Conservation (phyloP, 2,329 filamentous ascomycete genomes). For the Colletotrichum trifolii region DNA sequence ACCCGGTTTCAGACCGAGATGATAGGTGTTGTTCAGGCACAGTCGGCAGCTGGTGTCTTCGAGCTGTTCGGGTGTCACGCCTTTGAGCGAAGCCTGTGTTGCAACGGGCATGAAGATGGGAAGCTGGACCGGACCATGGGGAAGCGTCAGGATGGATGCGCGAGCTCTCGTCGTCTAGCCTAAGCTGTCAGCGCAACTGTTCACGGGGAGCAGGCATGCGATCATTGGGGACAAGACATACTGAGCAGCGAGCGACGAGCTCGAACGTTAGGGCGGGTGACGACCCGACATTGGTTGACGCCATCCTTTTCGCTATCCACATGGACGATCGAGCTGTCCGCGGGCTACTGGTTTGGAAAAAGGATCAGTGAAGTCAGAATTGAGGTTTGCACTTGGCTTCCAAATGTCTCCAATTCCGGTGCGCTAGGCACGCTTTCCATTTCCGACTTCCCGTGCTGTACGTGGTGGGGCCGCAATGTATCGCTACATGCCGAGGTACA, state of each 20-base stretch:
- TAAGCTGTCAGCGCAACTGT: slow-evolving; percentile 13
- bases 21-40: slow-evolving; percentile 98
- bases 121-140: slow-evolving; percentile 89
- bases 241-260: slow-evolving; percentile 81
- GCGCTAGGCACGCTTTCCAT: slow-evolving; percentile 28
- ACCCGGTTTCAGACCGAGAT: slow-evolving; percentile 93
- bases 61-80: slow-evolving; percentile 90
- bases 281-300: slow-evolving; percentile 60
- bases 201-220: background rate
- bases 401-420: slow-evolving; percentile 18
- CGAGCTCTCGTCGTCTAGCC: slow-evolving; percentile 90
- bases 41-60: slow-evolving; percentile 89
- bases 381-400: slow-evolving; percentile 1
- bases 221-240: slow-evolving; percentile 56
- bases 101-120: slow-evolving; percentile 99
- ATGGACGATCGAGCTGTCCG: slow-evolving; percentile 29
- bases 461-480: no score
- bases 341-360: slow-evolving; percentile 4
- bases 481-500: background rate
- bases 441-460: no score
- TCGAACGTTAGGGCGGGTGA: slow-evolving; percentile 81
- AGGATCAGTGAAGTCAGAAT: background rate
- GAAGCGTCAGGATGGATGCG: slow-evolving; percentile 86
- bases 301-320: slow-evolving; percentile 54
- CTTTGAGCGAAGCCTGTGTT: slow-evolving; percentile 95